Conservation (phyloP, 306 rosid species). For the Prunus padus region DNA sequence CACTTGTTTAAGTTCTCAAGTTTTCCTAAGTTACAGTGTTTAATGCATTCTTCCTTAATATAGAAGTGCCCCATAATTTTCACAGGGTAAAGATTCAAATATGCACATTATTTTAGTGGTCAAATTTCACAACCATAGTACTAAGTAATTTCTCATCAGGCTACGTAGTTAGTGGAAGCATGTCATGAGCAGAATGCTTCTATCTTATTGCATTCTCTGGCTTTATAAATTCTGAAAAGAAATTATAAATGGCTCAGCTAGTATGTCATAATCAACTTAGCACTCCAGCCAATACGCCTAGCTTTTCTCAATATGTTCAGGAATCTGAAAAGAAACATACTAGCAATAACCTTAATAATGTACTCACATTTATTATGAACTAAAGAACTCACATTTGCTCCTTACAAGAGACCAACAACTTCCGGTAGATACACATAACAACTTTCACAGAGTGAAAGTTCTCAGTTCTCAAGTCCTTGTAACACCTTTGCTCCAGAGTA, state of each 20-base stretch:
- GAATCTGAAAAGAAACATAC: background rate
- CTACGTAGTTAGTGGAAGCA: background rate
- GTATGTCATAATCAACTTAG: background rate
- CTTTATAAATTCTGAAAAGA: constrained; percentile 8
- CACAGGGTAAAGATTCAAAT: background rate
- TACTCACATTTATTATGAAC: constrained; percentile 19
- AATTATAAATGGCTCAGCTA: background rate
- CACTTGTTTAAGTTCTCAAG: background rate
- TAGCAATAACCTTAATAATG: background rate
- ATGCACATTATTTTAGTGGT: background rate
- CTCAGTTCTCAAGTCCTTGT: constrained; percentile 75
- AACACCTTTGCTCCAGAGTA: constrained; percentile 82
- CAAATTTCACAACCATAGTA: background rate
- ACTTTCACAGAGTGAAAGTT: constrained; percentile 70
- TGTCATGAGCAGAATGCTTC: background rate
- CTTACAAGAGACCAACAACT: constrained; percentile 65
- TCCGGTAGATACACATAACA: constrained; percentile 73
- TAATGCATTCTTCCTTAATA: background rate
- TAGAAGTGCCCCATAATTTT: background rate
- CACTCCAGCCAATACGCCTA: background rate
- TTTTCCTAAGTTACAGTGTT: background rate
- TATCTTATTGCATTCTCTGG: background rate
- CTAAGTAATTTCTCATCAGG: background rate
- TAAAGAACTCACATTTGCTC: constrained; percentile 77
- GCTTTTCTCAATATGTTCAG: background rate